Conservation (phyloP, 805 yeast genomes). For the Metschnikowia kofuensis region DNA sequence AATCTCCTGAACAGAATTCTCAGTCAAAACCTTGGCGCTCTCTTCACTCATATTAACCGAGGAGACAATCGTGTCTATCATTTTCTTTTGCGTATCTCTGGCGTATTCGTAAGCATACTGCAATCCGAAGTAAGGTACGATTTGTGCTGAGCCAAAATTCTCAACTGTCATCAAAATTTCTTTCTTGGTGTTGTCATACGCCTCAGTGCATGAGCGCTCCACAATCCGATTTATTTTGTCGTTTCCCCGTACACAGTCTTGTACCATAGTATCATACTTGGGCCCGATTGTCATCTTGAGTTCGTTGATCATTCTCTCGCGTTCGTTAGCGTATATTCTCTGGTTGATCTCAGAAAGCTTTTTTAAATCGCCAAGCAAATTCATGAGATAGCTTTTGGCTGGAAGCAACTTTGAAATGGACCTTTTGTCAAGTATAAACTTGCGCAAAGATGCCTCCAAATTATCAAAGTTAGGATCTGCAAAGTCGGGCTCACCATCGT, state of each 20-base stretch:
- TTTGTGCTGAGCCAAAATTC: constrained; percentile 48
- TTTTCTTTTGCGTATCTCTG: constrained; percentile 58
- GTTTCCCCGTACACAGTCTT: constrained; percentile 50
- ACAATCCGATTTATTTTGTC: constrained; percentile 60
- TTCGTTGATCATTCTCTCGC: constrained; percentile 43
- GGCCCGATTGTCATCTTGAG: constrained; percentile 59
- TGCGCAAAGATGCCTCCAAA: constrained; percentile 79
- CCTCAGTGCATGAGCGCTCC: constrained; percentile 56
- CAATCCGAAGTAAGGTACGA: constrained; percentile 59
- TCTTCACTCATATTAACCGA: constrained; percentile 66
- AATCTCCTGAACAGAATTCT: constrained; percentile 58
- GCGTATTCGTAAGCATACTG: constrained; percentile 70
- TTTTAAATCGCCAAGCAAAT: constrained; percentile 64
- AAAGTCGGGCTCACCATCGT: constrained; percentile 30
- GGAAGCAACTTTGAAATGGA: constrained; percentile 87
- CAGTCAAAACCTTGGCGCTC: constrained; percentile 61
- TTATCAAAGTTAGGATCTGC: constrained; percentile 70
- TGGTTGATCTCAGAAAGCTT: constrained; percentile 62
- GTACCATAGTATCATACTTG: constrained; percentile 51
- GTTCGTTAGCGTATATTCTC: constrained; percentile 49
- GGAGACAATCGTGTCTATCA: constrained; percentile 62
- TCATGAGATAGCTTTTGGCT: constrained; percentile 80
- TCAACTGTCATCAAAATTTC: constrained; percentile 52
- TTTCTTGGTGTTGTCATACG: constrained; percentile 59
- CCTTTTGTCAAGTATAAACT: constrained; percentile 85